Conservation (phyloP, 1,284 basidiomycete species). For the Trichosporon sp. region DNA sequence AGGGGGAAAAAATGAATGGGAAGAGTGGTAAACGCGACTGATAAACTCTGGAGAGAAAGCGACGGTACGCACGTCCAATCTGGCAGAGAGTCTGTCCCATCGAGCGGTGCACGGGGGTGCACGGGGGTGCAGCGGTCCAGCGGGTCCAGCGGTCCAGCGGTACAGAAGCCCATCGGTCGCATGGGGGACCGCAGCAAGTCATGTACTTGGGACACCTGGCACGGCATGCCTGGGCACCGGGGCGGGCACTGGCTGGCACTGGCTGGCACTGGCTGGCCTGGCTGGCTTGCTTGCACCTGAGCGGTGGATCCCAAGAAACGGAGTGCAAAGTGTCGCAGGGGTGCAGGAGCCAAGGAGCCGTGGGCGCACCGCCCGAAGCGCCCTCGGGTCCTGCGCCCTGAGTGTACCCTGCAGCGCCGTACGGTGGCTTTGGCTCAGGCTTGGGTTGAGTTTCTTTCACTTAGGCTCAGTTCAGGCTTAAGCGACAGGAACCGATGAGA, state of each 20-base stretch:
- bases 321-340: background rate
- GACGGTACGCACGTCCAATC: background rate
- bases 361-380: too few relatives aligned
- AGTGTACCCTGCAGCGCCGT: too few relatives aligned
- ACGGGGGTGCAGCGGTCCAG: too few relatives aligned
- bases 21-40: slow-evolving; percentile 15
- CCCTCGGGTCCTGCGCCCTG: too few relatives aligned
- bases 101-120: too few relatives aligned
- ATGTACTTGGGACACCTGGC: background rate
- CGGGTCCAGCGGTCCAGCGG: too few relatives aligned
- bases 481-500: slow-evolving; percentile 19
- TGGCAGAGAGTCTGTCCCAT: too few relatives aligned
- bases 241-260: background rate
- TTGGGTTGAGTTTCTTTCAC: slow-evolving; percentile 20
- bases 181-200: background rate
- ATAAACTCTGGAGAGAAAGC: background rate
- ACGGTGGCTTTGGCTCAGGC: slow-evolving; percentile 14
- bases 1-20: slow-evolving; percentile 10
- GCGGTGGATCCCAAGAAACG: background rate
- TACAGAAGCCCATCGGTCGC: background rate
- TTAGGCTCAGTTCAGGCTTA: slow-evolving; percentile 18
- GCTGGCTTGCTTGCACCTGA: background rate
- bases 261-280: too few relatives aligned
- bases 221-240: background rate
- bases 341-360: background rate